Evolutionary conservation across 148 eudicot genomes (phyloP).

Genomic region (Camellia japonica): DNA sequence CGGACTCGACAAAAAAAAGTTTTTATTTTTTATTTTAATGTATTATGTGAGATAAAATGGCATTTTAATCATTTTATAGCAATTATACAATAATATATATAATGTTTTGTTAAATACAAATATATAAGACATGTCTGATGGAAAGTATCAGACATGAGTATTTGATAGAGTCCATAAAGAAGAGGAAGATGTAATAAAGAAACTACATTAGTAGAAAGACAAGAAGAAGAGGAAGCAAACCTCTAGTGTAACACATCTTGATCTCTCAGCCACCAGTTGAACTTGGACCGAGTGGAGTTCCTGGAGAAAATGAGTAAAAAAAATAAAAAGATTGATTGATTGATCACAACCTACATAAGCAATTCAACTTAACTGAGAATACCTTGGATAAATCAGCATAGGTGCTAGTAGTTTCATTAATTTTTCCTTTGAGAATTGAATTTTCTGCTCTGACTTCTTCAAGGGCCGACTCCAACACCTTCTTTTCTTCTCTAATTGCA

Average conservation of each 20-base stretch:
- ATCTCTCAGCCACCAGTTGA: constrained; percentile 81
- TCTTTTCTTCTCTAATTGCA: constrained; percentile 51
- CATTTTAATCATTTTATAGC: too few species aligned
- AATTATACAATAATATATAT: too few species aligned
- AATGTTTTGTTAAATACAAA: too few species aligned
- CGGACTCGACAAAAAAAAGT: too few species aligned
- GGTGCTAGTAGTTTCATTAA: constrained; percentile 61
- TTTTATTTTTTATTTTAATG: too few species aligned
- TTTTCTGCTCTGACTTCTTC: constrained; percentile 55
- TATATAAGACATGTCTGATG: too few species aligned
- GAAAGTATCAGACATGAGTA: too few species aligned
- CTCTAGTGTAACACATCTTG: constrained; percentile 93
- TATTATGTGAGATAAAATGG: too few species aligned
- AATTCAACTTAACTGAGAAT: neutral
- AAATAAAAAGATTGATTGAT: constrained; percentile 1
- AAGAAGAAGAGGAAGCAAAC: constrained; percentile 32
- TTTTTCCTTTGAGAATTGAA: constrained; percentile 58
- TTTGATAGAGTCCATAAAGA: neutral
- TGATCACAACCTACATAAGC: neutral
- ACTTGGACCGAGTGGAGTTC: constrained; percentile 88
- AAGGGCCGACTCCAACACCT: constrained; percentile 59
- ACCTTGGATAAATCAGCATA: constrained; percentile 83
- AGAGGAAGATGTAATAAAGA: neutral
- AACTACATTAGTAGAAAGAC: neutral
- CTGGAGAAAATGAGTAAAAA: constrained; percentile 35